Evolutionary conservation across 345 rosid species (phyloP).

Genomic region (Populus euphratica): DNA sequence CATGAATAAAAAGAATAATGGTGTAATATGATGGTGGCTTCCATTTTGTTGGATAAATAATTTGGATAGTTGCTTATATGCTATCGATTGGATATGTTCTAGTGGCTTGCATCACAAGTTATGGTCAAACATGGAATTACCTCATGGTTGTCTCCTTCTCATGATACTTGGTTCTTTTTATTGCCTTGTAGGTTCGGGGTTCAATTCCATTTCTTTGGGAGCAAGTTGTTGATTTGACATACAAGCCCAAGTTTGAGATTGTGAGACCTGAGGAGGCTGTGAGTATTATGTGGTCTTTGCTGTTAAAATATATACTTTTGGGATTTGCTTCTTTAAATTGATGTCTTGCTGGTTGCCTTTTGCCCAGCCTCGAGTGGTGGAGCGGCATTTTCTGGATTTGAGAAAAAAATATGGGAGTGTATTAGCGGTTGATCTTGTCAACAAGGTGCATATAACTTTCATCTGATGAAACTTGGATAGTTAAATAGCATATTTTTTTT

Average conservation of each 20-base stretch:
- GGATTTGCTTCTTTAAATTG: conserved; percentile 1
- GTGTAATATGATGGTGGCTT: background rate
- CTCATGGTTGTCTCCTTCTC: conserved; percentile 7
- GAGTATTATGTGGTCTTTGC: conserved; percentile 30
- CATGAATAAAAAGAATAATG: background rate
- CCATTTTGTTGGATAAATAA: background rate
- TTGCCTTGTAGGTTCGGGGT: conserved; percentile 66
- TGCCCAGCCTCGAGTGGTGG: conserved; percentile 62
- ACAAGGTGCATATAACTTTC: conserved; percentile 48
- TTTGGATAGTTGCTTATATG: background rate
- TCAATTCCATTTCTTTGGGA: conserved; percentile 96
- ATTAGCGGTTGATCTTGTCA: conserved; percentile 84
- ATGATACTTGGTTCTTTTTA: background rate
- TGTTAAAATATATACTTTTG: conserved; percentile 8
- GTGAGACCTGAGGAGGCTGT: conserved; percentile 88
- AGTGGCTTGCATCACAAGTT: conserved; percentile 9
- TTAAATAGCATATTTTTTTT: no score
- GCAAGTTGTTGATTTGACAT: conserved; percentile 92
- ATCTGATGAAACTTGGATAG: background rate
- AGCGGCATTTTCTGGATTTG: conserved; percentile 91
- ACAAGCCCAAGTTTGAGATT: conserved; percentile 96
- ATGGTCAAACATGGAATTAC: background rate
- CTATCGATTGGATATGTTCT: background rate
- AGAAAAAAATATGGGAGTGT: conserved; percentile 84
- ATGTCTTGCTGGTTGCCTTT: conserved; percentile 15